Evolutionary conservation across 1,284 basidiomycete species (phyloP), one percentile per base, ranked within the genome.

Genomic region (Cutaneotrichosporon curvatum): DNA sequence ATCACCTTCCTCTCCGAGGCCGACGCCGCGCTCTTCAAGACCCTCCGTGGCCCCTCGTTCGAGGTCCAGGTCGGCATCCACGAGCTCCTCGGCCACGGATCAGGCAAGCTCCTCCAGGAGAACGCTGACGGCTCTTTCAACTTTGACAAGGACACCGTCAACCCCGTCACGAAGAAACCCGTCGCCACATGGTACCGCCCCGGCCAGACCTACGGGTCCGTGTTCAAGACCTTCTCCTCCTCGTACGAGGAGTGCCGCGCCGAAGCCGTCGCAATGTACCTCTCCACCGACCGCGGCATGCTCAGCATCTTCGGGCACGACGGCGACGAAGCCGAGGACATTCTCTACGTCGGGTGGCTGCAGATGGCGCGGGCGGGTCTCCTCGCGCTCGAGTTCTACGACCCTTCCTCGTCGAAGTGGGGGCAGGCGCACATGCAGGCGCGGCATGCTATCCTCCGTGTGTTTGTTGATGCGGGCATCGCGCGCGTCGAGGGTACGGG

Each of bases 371-470:
- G 85, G n/a, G 81, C 80, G 30, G 87, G 87, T 49, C 68, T 90
- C 18, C 77, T 82, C 35, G 86, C 80, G 2, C 76, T 91, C 35
- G 85, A 89, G 67, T 87, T 77, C 66, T 91, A 85, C 56, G 85
- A 91, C 62, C 86, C 87, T 21, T 73, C 71, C 22, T 84, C 81
- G 8, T 74, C 81, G 67, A 87, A 87, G 68, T 87, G 89, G 60
- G 85, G 87, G 16, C 87, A 90, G 63, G 87, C 87, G n/a, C 87
- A 90, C 63, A 90, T 90, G 87, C 86, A 55, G 43, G 53, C 53
- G n/a, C 53, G 53, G 15, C 44, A 55, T 38, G 53, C 50, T 10
- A 51, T 55, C 35, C 33, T 41, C 8, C 47, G 43, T 32, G 47
- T 48, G 8, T 40, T 55, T 25, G 49, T 51, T 25, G 48, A 50